A percentile compares a stretch with the other conserved stretches of the same genome.
Conservation (phyloP, 371 early-diverging fungal species). For the Lichtheimia ornata region DNA sequence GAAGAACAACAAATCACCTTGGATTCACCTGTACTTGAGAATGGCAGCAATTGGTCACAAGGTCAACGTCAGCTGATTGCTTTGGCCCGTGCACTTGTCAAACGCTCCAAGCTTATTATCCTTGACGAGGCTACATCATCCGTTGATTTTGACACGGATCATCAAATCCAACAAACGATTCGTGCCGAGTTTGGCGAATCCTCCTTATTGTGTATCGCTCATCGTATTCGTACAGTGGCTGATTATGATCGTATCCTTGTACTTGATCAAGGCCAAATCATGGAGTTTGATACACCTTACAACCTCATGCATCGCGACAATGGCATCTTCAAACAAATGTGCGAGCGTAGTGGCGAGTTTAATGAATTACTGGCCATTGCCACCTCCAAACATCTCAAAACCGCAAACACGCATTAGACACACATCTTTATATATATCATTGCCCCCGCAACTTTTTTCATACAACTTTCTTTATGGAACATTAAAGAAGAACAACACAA, state of each 20-base stretch:
- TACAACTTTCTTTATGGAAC: no score
- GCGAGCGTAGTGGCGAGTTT: slow-evolving; percentile 70
- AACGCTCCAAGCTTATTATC: slow-evolving; percentile 73
- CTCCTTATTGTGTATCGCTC: slow-evolving; percentile 77
- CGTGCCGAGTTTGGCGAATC: slow-evolving; percentile 67
- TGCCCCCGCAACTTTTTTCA: background rate
- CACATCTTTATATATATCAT: background rate
- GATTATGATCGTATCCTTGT: slow-evolving; percentile 89
- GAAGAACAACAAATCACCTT: slow-evolving; percentile 53
- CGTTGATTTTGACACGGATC: slow-evolving; percentile 78
- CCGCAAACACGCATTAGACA: slow-evolving; percentile 1
- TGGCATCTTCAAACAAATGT: slow-evolving; percentile 65
- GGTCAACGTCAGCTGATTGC: slow-evolving; percentile 91
- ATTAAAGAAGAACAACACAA: no score
- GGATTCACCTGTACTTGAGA: slow-evolving; percentile 65
- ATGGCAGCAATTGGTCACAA: slow-evolving; percentile 81
- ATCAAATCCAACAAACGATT: slow-evolving; percentile 80
- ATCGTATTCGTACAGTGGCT: slow-evolving; percentile 85
- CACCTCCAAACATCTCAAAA: slow-evolving; percentile 22
- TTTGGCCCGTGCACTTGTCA: slow-evolving; percentile 82
- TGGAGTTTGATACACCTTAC: slow-evolving; percentile 75
- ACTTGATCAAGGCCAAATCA: slow-evolving; percentile 77
- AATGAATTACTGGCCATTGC: slow-evolving; percentile 41
- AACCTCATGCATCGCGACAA: slow-evolving; percentile 54
- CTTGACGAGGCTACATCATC: slow-evolving; percentile 88